A percentile compares a stretch with the other conserved stretches of the same genome.
These are phyloP conservation scores for Fusarium sp. DNA, from an alignment of 2,329 filamentous ascomycete genomes.

Conservation along the genomic window DNA sequence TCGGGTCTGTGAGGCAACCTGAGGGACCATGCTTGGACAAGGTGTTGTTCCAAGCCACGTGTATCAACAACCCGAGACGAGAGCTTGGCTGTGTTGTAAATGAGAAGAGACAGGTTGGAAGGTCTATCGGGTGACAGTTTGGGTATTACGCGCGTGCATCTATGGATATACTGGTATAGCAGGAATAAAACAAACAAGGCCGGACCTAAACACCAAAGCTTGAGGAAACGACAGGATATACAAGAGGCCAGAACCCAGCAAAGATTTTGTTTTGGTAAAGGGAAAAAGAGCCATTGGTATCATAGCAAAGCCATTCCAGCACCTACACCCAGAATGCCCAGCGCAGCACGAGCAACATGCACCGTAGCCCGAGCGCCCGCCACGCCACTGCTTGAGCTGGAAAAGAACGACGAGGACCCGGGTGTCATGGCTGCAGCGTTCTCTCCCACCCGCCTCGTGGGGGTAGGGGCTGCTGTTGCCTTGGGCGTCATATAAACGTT, in stretches of 20 bases:
- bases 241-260: background rate
- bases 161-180: constrained; percentile 13
- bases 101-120: background rate
- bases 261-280: background rate
- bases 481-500: constrained; percentile 43
- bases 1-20: background rate
- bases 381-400: constrained; percentile 45
- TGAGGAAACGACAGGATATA: constrained; percentile 7
- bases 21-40: background rate
- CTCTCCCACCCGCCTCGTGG: constrained; percentile 18
- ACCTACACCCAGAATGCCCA: constrained; percentile 52
- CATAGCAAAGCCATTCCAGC: constrained; percentile 49
- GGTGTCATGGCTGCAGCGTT: constrained; percentile 42
- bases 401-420: constrained; percentile 26
- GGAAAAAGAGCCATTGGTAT: constrained; percentile 1
- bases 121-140: constrained; percentile 21
- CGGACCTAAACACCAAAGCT: constrained; percentile 23
- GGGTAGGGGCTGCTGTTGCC: constrained; percentile 24
- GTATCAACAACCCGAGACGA: background rate
- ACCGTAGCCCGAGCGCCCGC: constrained; percentile 47
- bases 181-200: background rate
- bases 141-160: constrained; percentile 21
- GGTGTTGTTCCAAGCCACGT: background rate
- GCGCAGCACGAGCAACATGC: constrained; percentile 48
- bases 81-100: background rate